These are phyloP conservation scores for Tephrocybe sp. DNA, from an alignment of 768 basidiomycete genomes.

Conservation along the genomic window DNA sequence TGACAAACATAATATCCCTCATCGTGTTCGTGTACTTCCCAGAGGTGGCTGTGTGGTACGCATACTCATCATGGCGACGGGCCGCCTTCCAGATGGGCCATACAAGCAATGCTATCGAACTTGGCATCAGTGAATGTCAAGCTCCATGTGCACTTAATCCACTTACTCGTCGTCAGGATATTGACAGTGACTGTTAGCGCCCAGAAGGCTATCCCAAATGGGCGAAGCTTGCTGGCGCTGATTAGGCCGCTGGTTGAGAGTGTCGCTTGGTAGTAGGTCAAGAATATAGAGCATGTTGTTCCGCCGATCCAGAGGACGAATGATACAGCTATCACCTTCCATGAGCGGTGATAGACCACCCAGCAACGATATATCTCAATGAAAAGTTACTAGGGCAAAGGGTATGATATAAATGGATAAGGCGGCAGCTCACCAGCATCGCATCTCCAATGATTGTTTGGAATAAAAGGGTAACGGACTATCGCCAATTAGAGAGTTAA, in stretches of 20 bases:
- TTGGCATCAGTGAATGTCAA: not conserved
- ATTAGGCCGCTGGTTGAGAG: not conserved
- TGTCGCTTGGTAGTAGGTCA: not conserved
- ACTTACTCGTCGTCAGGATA: constrained; percentile 2
- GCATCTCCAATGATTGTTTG: constrained; percentile 4
- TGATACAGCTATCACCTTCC: not conserved
- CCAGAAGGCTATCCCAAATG: not conserved
- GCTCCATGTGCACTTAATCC: no score
- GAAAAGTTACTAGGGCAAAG: not conserved
- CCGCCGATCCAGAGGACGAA: constrained; percentile 3
- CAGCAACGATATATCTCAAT: constrained; percentile 9
- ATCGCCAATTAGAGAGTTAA: not conserved
- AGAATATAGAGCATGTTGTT: not conserved
- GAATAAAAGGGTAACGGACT: not conserved
- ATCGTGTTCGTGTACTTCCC: not conserved
- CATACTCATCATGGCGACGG: not conserved
- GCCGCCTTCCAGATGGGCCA: not conserved
- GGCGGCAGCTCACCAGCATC: constrained; percentile 2
- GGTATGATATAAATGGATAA: no score
- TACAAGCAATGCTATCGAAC: not conserved
- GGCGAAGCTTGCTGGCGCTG: not conserved
- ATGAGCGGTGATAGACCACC: not conserved
- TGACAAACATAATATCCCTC: not conserved
- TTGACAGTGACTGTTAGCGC: not conserved
- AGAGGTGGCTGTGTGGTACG: not conserved